A percentile compares a stretch with the other conserved stretches of the same genome.
Evolutionary conservation across 805 yeast genomes (phyloP).

Genomic region (Lachancea cidri): DNA sequence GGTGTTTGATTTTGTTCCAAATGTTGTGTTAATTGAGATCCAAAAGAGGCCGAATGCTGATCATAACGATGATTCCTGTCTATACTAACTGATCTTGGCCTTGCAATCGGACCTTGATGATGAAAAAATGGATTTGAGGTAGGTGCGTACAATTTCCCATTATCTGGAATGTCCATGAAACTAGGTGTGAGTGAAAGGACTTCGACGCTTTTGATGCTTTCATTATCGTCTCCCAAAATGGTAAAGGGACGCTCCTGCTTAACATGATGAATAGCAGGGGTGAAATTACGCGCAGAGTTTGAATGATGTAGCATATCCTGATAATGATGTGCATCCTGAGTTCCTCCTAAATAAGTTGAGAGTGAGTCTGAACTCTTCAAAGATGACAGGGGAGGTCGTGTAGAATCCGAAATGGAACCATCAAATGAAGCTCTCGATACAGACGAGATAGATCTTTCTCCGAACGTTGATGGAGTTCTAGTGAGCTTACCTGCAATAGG

Average conservation of each 20-base stretch:
- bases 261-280: not conserved
- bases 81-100: slow-evolving; percentile 12
- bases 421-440: slow-evolving; percentile 4
- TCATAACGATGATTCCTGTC: slow-evolving; percentile 12
- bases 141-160: slow-evolving; percentile 7
- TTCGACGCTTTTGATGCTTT: slow-evolving; percentile 32
- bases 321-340: slow-evolving; percentile 14
- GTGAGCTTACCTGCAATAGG: not conserved
- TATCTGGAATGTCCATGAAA: slow-evolving; percentile 36
- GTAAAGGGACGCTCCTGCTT: slow-evolving; percentile 1
- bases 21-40: not conserved
- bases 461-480: not conserved
- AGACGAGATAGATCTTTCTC: not conserved
- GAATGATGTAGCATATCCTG: slow-evolving; percentile 15
- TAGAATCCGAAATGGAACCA: slow-evolving; percentile 2
- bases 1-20: not conserved
- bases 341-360: slow-evolving; percentile 1
- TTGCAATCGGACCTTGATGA: slow-evolving; percentile 1
- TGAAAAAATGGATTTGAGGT: slow-evolving; percentile 8
- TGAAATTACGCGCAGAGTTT: slow-evolving; percentile 4
- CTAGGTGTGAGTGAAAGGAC: slow-evolving; percentile 38
- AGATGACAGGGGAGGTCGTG: slow-evolving; percentile 3
- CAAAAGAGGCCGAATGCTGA: not conserved
- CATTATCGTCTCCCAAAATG: slow-evolving; percentile 12
- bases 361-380: slow-evolving; percentile 10